Percentiles rank a stretch among this genome's conserved stretches.
These are phyloP conservation scores for Plasmodium blacklocki DNA, from an alignment of 169 alveolate genomes.

Conservation along the genomic window DNA sequence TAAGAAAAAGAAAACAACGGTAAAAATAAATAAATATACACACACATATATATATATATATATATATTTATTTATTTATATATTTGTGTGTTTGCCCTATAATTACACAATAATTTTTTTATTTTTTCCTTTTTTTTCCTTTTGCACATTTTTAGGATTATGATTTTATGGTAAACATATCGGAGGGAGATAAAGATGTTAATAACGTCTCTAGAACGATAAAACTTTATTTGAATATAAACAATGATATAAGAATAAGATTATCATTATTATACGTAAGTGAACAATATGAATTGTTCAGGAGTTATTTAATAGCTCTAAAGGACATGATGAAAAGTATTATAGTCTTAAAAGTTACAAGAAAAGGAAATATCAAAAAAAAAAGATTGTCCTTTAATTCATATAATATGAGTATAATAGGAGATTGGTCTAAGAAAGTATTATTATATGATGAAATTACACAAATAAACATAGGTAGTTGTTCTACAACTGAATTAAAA, in stretches of 20 bases:
- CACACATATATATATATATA: not conserved
- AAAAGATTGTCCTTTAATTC: conserved; percentile 8
- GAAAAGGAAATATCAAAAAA: conserved; percentile 36
- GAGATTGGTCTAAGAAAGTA: conserved; percentile 41
- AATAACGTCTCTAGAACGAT: conserved; percentile 6
- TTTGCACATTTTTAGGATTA: not conserved
- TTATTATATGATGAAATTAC: conserved; percentile 60
- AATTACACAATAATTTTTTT: not conserved
- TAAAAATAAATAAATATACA: not conserved
- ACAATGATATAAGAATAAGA: conserved; percentile 22
- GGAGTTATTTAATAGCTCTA: conserved; percentile 35
- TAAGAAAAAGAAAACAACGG: conserved; percentile 5
- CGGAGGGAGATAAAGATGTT: conserved; percentile 35
- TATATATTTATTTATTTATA: not conserved
- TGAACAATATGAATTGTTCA: conserved; percentile 28
- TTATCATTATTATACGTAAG: conserved; percentile 35
- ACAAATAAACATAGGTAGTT: conserved; percentile 42
- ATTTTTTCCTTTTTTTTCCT: not conserved
- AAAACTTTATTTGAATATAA: conserved; percentile 14
- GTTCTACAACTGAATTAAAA: conserved; percentile 42
- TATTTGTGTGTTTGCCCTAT: not conserved
- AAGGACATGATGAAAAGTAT: conserved; percentile 25
- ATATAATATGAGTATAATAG: conserved; percentile 27
- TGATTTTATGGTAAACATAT: conserved; percentile 28
- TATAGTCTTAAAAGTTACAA: conserved; percentile 26